These are phyloP conservation scores for Neocatenulostroma microsporum DNA, from an alignment of 2,329 filamentous ascomycete species.

Conservation along the genomic window DNA sequence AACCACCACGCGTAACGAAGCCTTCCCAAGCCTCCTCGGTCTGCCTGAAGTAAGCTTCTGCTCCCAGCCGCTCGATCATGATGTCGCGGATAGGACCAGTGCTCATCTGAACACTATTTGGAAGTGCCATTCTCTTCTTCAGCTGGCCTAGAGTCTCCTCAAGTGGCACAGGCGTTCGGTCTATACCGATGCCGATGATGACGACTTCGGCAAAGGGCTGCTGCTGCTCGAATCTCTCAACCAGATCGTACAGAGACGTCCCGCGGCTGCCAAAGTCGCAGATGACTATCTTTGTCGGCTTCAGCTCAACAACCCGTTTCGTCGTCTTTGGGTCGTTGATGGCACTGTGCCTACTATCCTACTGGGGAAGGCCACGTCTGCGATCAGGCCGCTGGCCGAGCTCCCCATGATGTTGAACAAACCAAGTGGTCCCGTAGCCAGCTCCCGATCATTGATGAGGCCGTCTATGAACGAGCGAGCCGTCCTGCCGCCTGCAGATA, in stretches of 20 bases:
- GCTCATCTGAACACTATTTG: constrained; percentile 16
- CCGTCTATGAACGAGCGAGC: constrained; percentile 13
- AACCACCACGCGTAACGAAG: constrained; percentile 6
- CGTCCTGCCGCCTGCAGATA: constrained; percentile 14
- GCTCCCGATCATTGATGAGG: constrained; percentile 5
- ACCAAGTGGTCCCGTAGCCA: constrained; percentile 4
- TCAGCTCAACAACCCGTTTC: constrained; percentile 3
- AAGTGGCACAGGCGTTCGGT: constrained; percentile 6
- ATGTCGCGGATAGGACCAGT: constrained; percentile 11
- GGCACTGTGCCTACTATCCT: constrained; percentile 8
- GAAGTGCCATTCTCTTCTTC: constrained; percentile 1
- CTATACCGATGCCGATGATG: constrained; percentile 12
- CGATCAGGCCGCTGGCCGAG: not conserved
- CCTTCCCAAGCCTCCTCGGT: constrained; percentile 7
- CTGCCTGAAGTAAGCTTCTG: constrained; percentile 9
- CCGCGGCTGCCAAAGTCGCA: constrained; percentile 14
- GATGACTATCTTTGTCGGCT: constrained; percentile 9
- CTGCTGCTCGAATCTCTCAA: not conserved
- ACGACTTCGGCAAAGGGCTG: not conserved
- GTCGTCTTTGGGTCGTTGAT: not conserved
- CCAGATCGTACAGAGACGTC: constrained; percentile 6
- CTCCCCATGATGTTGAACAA: constrained; percentile 12
- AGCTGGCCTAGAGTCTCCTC: constrained; percentile 1
- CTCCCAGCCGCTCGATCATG: constrained; percentile 6
- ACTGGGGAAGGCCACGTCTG: not conserved